Evolutionary conservation across 2,329 filamentous ascomycete genomes (phyloP).

Genomic region (Whalleya microplaca): DNA sequence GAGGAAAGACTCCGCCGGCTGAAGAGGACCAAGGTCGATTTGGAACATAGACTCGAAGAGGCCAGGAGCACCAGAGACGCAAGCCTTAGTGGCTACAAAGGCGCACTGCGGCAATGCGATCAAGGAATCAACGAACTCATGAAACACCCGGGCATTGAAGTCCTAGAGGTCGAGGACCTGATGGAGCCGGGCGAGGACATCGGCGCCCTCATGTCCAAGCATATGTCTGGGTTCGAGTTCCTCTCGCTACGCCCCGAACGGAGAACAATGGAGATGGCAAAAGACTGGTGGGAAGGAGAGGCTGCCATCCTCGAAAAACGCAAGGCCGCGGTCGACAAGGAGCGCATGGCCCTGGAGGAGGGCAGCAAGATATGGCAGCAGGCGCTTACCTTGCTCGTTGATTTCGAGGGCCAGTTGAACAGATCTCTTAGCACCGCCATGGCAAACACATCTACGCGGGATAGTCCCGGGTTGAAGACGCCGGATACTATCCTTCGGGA

Average conservation of each 20-base stretch:
- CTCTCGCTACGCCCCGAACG: constrained; percentile 64
- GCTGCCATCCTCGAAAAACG: constrained; percentile 57
- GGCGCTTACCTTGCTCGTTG: constrained; percentile 59
- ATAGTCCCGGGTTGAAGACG: constrained; percentile 28
- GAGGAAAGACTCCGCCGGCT: constrained; percentile 67
- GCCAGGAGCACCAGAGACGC: constrained; percentile 69
- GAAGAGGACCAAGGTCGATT: constrained; percentile 60
- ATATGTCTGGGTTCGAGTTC: constrained; percentile 55
- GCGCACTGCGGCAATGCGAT: constrained; percentile 69
- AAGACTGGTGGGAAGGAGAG: constrained; percentile 71
- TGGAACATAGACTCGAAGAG: constrained; percentile 64
- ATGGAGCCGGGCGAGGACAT: constrained; percentile 23
- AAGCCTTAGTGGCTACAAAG: constrained; percentile 71
- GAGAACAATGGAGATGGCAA: constrained; percentile 71
- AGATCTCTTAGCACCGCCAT: constrained; percentile 20
- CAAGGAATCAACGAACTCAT: constrained; percentile 63
- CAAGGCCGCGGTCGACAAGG: constrained; percentile 60
- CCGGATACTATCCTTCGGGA: constrained; percentile 45
- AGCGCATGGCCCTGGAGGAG: constrained; percentile 68
- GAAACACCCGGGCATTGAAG: constrained; percentile 57
- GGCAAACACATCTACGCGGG: constrained; percentile 21
- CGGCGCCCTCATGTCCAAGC: constrained; percentile 23
- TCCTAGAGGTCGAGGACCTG: constrained; percentile 53
- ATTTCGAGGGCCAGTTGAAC: constrained; percentile 59
- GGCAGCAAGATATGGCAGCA: constrained; percentile 70